Conservation (phyloP, 257 asterid genomes). For the Solanum virginianum region DNA sequence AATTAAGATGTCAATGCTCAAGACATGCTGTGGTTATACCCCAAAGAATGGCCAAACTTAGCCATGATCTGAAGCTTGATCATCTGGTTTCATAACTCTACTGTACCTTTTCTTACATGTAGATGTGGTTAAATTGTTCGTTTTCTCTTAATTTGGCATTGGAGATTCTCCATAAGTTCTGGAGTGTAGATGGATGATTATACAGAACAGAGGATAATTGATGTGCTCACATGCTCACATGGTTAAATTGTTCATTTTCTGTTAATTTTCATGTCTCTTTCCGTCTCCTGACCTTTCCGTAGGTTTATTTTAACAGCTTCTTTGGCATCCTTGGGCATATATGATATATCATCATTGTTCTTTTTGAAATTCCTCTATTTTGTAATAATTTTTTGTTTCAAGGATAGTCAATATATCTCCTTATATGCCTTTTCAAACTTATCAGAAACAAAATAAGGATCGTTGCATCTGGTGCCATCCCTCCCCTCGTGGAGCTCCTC, state of each 20-base stretch:
- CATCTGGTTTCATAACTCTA: not conserved
- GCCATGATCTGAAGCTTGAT: not conserved
- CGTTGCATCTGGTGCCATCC: slow-evolving; percentile 64
- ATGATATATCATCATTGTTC: not conserved
- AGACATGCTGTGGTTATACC: not conserved
- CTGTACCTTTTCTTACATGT: not conserved
- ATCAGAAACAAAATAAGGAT: slow-evolving; percentile 72
- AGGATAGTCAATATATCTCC: slow-evolving; percentile 1
- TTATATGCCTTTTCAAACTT: not conserved
- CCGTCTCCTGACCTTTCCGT: not conserved
- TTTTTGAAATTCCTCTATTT: not conserved
- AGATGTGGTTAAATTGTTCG: not conserved
- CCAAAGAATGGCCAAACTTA: not conserved
- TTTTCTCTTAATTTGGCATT: not conserved
- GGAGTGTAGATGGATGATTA: not conserved
- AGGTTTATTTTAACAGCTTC: not conserved
- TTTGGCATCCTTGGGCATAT: not conserved
- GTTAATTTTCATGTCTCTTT: too few relatives aligned
- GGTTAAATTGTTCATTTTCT: too few relatives aligned
- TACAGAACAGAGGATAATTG: not conserved
- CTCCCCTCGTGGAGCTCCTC: slow-evolving; percentile 76
- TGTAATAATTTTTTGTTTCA: not conserved
- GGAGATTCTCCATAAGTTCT: not conserved
- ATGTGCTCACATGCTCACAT: not conserved
- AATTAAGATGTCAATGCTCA: not conserved